Percentiles rank a stretch among this genome's conserved stretches.
Evolutionary conservation across 345 rosid genomes (phyloP).

Genomic region (Ceriops zippeliana): DNA sequence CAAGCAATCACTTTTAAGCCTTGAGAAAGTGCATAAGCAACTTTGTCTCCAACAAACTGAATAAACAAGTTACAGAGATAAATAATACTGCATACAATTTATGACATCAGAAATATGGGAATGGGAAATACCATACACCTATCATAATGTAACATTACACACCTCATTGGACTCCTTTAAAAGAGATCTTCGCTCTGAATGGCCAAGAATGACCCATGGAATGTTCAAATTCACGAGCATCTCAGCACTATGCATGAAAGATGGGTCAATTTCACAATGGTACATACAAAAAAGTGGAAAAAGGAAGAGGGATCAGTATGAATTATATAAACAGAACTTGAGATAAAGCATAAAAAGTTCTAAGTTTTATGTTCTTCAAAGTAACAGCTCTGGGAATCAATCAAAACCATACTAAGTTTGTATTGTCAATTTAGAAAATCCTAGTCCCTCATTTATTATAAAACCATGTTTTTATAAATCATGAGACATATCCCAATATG

Average conservation of each 20-base stretch:
- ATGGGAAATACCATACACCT: not conserved
- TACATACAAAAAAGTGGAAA: not conserved
- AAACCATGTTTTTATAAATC: not conserved
- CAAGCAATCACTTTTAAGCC: conserved; percentile 75
- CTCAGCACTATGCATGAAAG: conserved; percentile 44
- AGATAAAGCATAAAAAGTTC: not conserved
- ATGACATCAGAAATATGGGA: not conserved
- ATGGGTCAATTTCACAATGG: not conserved
- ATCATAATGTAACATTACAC: not conserved
- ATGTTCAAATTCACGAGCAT: conserved; percentile 57
- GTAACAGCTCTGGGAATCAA: not conserved
- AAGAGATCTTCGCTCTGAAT: conserved; percentile 63
- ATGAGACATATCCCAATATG: not conserved
- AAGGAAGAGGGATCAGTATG: too few species aligned
- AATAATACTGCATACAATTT: not conserved
- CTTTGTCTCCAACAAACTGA: conserved; percentile 71
- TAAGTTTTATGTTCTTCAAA: not conserved
- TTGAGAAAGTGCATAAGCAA: conserved; percentile 54
- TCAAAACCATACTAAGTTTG: not conserved
- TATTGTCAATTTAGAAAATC: not conserved
- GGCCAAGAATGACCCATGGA: conserved; percentile 72
- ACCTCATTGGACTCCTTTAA: conserved; percentile 56
- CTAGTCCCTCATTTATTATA: not conserved
- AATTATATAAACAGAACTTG: too few species aligned
- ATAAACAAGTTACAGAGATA: conserved; percentile 8